Conservation (phyloP, 306 rosid genomes). For the Alnus rubra region DNA sequence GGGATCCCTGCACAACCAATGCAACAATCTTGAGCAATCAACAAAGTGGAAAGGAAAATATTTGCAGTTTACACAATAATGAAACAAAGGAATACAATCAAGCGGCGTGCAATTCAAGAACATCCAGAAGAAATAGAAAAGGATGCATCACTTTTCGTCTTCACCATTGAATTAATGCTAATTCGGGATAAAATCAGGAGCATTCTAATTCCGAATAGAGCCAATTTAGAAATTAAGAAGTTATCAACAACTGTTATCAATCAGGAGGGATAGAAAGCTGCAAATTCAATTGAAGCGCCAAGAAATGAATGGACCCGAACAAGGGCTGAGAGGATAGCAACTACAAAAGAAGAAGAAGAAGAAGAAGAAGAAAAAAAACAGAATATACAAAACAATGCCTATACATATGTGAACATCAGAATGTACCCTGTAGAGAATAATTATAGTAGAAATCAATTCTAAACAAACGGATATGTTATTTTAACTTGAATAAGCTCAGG, state of each 20-base stretch:
- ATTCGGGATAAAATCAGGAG: not conserved
- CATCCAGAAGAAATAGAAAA: not conserved
- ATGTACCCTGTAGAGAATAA: not conserved
- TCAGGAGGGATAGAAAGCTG: not conserved
- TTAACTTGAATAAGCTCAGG: not conserved
- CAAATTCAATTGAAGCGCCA: not conserved
- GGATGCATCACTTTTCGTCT: not conserved
- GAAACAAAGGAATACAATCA: not conserved
- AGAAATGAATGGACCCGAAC: not conserved
- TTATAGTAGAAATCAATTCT: not conserved
- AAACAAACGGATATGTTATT: not conserved
- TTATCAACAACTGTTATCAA: not conserved
- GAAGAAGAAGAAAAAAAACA: not conserved
- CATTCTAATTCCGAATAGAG: not conserved
- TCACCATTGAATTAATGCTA: constrained; percentile 8
- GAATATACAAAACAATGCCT: not conserved
- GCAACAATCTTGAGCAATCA: constrained; percentile 18
- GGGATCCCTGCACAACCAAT: constrained; percentile 49
- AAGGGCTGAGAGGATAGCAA: not conserved
- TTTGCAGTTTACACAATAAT: not conserved
- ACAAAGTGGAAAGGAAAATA: constrained; percentile 11
- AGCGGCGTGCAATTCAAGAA: constrained; percentile 15
- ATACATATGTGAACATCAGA: no score
- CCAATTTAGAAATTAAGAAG: not conserved
- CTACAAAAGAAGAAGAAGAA: not conserved